These are phyloP conservation scores for Euphorbia tirucalli DNA, from an alignment of 345 rosid genomes.

Conservation along the genomic window DNA sequence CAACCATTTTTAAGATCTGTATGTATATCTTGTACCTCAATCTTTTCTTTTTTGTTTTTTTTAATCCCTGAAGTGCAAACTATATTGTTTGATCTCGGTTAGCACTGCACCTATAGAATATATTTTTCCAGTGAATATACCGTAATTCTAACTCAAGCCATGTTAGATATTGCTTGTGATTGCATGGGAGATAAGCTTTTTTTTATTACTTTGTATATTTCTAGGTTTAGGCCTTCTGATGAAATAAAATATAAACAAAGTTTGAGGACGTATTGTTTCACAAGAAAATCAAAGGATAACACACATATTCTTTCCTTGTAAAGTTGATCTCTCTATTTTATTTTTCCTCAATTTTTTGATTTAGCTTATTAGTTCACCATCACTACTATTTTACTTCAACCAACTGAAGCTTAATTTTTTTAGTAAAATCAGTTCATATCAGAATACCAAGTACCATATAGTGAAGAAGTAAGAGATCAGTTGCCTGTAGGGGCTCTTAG, in stretches of 20 bases:
- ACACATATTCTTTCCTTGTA: background rate
- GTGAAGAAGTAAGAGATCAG: background rate
- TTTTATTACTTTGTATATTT: background rate
- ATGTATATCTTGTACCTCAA: conserved; percentile 26
- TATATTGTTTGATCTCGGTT: background rate
- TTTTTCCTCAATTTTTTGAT: too few species aligned
- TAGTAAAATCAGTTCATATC: background rate
- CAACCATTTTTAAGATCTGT: conserved; percentile 82
- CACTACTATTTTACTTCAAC: too few species aligned
- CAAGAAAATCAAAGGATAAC: background rate
- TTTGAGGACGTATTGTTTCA: background rate
- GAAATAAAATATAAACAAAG: background rate
- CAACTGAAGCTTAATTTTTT: too few species aligned
- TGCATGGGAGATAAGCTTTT: background rate
- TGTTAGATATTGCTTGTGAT: background rate
- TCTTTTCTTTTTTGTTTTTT: too few species aligned
- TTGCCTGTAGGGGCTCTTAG: background rate
- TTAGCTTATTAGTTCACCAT: too few species aligned
- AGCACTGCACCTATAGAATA: background rate
- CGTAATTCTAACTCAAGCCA: background rate
- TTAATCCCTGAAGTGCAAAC: background rate
- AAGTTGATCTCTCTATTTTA: background rate
- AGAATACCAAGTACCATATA: background rate
- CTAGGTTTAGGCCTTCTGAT: background rate
- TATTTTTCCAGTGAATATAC: background rate